Percentiles rank a stretch among this genome's conserved stretches.
phyloP scores from a whole-genome alignment of 129 eudicot species.

The Helianthus annuus region DNA sequence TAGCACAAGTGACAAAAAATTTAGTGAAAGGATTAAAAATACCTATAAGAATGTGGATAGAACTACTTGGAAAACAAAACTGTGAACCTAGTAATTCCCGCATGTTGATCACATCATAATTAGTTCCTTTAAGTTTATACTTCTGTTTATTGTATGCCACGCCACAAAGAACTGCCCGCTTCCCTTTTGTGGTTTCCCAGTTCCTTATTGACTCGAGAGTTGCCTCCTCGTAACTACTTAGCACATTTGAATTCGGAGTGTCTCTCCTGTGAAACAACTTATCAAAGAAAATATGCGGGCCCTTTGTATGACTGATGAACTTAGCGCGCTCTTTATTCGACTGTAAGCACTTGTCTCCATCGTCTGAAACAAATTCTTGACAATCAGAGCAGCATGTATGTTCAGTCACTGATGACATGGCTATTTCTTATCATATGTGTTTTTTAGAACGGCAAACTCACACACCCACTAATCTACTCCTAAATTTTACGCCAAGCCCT shows the following conservation, averaged over 20 bases:
- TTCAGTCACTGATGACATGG: slow-evolving; percentile 20
- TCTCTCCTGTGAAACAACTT: slow-evolving; percentile 17
- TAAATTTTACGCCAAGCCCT: too few relatives aligned
- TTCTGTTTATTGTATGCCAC: slow-evolving; percentile 63
- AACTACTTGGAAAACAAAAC: slow-evolving; percentile 47
- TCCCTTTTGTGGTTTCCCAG: slow-evolving; percentile 42
- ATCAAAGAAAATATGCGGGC: slow-evolving; percentile 9
- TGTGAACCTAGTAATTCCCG: slow-evolving; percentile 39
- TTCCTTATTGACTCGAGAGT: slow-evolving; percentile 31
- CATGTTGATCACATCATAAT: slow-evolving; percentile 55
- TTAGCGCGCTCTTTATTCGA: slow-evolving; percentile 6
- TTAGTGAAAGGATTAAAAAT: slow-evolving; percentile 5
- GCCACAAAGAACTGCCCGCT: slow-evolving; percentile 78
- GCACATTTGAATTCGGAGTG: background rate
- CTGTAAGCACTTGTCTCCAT: background rate
- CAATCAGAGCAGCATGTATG: slow-evolving; percentile 37
- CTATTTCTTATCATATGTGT: background rate
- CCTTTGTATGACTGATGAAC: slow-evolving; percentile 20
- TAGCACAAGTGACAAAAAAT: background rate
- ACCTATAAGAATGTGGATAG: slow-evolving; percentile 65
- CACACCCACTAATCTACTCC: too few relatives aligned
- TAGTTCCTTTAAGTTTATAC: slow-evolving; percentile 61
- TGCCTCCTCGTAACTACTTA: slow-evolving; percentile 8
- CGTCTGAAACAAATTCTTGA: slow-evolving; percentile 14
- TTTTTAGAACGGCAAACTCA: too few relatives aligned